Evolutionary conservation across 139 green algal species (phyloP), one percentile per base, ranked within the genome.

Genomic region (Picochlorum sp.): DNA sequence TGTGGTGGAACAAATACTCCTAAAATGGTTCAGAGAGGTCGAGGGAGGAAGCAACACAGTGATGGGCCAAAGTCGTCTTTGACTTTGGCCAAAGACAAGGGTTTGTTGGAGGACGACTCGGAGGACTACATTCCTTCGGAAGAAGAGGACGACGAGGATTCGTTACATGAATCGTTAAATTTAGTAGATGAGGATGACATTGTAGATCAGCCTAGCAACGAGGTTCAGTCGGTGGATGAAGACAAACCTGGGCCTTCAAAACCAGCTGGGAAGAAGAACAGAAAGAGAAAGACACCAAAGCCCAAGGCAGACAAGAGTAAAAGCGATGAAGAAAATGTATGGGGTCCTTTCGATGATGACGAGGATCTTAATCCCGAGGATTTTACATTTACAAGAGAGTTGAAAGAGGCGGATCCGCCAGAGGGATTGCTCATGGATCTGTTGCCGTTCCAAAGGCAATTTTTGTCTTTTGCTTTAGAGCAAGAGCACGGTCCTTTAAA

Each of bases 401-500:
- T 62, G 7, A 52, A 51, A 32, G 14, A 41, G 24, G 47, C 13
- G 54, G 85, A 87, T 62, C 81, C 83, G 30, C 74, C 83, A 11
- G 61, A 76, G 2, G 80, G 84, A 57, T 72, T 97, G 23, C 74
- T 95, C 24, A 84, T 95, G 84, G 64, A 75, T 34, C 82, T 98
- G 71, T 81, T 98, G 72, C 87, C 88, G 2, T 97, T 91, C 76
- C 92, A 98, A 75, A 90, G 88, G 73, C 72, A 94, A 67, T 96
- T 92, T 67, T 77, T 96, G 64, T 75, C 77, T 2, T 95, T 86
- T 87, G 82, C 68, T 1, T 32, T 95, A 6, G 77, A 79, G 47
- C 89, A 96, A 76, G 87, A 92, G 78, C 63, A 76, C 34, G 45
- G 72, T 13, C 44, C 32, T 28, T 68, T 93, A 23, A 59, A 78